Conservation (phyloP, 2,329 filamentous ascomycete genomes). For the Venturiaceae sp. region DNA sequence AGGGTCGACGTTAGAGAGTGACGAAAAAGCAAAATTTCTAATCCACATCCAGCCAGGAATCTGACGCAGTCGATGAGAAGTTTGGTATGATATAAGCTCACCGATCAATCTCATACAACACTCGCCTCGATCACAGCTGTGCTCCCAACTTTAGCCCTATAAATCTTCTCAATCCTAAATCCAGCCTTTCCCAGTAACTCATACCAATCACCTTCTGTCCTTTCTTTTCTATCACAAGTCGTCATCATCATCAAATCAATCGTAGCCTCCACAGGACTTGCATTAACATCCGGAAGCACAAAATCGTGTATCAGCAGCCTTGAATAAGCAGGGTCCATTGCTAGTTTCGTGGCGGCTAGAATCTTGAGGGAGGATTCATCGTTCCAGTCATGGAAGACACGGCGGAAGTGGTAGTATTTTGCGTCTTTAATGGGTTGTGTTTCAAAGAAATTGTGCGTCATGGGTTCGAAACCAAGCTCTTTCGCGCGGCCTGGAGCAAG, state of each 20-base stretch:
- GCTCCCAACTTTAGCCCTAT: conserved; percentile 9
- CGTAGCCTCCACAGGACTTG: conserved; percentile 26
- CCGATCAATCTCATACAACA: neutral
- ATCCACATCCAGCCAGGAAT: no score
- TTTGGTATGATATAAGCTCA: no score
- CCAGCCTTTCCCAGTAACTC: conserved; percentile 20
- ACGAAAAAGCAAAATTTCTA: no score
- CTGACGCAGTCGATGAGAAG: no score
- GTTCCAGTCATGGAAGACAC: conserved; percentile 22
- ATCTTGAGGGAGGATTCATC: conserved; percentile 18
- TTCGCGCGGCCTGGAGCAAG: neutral
- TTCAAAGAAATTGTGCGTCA: conserved; percentile 9
- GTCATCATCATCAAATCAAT: conserved; percentile 31
- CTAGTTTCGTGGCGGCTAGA: conserved; percentile 14
- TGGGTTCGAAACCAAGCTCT: conserved; percentile 2
- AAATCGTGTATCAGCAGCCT: conserved; percentile 22
- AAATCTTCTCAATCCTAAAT: conserved; percentile 26
- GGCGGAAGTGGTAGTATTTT: conserved; percentile 12
- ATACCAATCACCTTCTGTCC: conserved; percentile 27
- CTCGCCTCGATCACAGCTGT: conserved; percentile 4
- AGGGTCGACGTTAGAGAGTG: no score
- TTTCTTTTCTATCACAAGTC: conserved; percentile 23
- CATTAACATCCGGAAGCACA: conserved; percentile 18
- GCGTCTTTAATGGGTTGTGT: conserved; percentile 13
- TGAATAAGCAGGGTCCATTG: conserved; percentile 20